Evolutionary conservation across 1,284 basidiomycete genomes (phyloP).

Genomic region (Boletellus deceptivus): DNA sequence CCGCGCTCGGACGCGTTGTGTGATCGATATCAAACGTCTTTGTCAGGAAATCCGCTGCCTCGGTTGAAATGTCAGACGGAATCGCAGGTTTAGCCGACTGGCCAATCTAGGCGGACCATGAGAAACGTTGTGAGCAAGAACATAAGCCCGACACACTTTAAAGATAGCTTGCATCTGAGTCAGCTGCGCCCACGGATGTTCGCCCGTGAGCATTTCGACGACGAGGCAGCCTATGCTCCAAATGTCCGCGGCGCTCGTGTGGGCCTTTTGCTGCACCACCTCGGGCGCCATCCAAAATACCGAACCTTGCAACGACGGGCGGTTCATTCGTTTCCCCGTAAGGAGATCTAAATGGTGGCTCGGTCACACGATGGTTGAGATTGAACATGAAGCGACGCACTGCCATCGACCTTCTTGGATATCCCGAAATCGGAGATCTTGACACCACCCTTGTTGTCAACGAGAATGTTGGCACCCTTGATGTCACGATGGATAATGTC

Average conservation of each 20-base stretch:
- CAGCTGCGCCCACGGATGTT: slow-evolving; percentile 95
- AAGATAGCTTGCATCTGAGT: slow-evolving; percentile 99
- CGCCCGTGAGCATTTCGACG: slow-evolving; percentile 97
- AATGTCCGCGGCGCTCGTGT: slow-evolving; percentile 95
- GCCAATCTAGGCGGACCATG: slow-evolving; percentile 65
- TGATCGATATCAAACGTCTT: slow-evolving; percentile 86
- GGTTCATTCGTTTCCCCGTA: slow-evolving; percentile 74
- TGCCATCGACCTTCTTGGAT: slow-evolving; percentile 93
- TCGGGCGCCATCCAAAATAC: slow-evolving; percentile 99
- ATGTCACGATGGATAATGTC: slow-evolving; percentile 99
- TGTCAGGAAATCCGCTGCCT: slow-evolving; percentile 82
- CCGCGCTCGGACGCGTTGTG: slow-evolving; percentile 77
- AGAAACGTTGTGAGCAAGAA: neutral
- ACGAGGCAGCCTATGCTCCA: slow-evolving; percentile 98
- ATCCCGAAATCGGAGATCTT: slow-evolving; percentile 99
- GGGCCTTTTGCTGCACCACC: slow-evolving; percentile 93
- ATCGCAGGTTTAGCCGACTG: slow-evolving; percentile 80
- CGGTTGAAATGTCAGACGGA: slow-evolving; percentile 84
- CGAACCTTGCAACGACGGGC: slow-evolving; percentile 92
- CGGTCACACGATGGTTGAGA: neutral
- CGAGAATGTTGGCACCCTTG: slow-evolving; percentile 97
- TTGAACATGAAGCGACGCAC: slow-evolving; percentile 49
- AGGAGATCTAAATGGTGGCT: slow-evolving; percentile 59
- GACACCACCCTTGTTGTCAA: slow-evolving; percentile 97
- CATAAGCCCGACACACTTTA: slow-evolving; percentile 55